phyloP scores from a whole-genome alignment of 257 asterid genomes.

The Nicotiana noctiflora region DNA sequence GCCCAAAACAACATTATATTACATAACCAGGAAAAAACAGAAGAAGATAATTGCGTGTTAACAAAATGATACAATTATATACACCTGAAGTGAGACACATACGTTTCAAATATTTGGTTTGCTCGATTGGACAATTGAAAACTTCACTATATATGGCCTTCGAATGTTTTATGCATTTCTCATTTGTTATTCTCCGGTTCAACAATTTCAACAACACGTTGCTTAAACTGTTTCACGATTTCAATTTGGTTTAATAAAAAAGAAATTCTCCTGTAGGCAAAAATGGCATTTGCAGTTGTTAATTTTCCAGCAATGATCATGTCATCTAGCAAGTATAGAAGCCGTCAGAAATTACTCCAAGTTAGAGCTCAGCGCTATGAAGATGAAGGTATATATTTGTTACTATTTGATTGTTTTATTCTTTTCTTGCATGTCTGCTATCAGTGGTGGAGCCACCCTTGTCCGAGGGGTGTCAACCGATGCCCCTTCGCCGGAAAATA shows the following conservation, averaged over 20 bases:
- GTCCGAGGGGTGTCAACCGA: too few relatives aligned
- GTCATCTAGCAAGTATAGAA: background rate
- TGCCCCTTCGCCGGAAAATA: too few relatives aligned
- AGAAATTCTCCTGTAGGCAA: too few relatives aligned
- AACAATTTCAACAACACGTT: background rate
- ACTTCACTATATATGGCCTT: background rate
- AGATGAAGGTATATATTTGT: conserved; percentile 5
- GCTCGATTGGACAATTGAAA: background rate
- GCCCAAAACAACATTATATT: background rate
- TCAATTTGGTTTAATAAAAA: too few relatives aligned
- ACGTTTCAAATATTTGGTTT: background rate
- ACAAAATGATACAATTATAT: background rate
- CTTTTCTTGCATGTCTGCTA: too few relatives aligned
- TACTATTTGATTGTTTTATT: too few relatives aligned
- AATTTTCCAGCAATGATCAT: background rate
- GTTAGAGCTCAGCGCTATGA: conserved; percentile 29
- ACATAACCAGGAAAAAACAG: background rate
- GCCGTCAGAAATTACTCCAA: background rate
- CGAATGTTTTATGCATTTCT: background rate
- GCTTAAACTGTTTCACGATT: too few relatives aligned
- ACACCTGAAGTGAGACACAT: background rate
- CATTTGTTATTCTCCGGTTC: background rate
- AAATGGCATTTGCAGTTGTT: conserved; percentile 6
- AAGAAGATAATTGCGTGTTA: background rate
- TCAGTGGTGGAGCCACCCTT: too few relatives aligned